A percentile compares a stretch with the other conserved stretches of the same genome.
These are phyloP conservation scores for Stephanodiscus minutulus DNA, from an alignment of 108 stramenopile genomes.

Conservation along the genomic window DNA sequence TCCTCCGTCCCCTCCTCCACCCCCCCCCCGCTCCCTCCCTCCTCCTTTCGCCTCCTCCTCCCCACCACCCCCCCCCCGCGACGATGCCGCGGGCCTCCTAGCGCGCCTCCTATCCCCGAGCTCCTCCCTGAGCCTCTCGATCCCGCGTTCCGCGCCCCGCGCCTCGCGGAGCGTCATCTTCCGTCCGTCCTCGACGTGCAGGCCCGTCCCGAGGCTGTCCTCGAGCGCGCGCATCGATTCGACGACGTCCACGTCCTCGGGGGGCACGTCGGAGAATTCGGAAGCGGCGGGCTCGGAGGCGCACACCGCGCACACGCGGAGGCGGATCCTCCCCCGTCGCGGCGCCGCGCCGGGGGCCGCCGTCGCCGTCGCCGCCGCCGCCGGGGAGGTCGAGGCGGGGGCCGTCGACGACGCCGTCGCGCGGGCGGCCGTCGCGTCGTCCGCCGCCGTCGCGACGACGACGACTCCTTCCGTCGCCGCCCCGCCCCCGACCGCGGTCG, in stretches of 20 bases:
- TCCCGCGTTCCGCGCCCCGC: conserved; percentile 61
- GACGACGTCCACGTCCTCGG: conserved; percentile 48
- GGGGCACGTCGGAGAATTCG: conserved; percentile 57
- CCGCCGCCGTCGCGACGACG: conserved; percentile 9
- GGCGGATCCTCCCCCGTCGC: conserved; percentile 1
- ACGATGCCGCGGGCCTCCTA: conserved; percentile 15
- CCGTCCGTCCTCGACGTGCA: conserved; percentile 31
- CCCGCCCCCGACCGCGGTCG: not conserved
- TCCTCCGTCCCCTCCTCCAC: too few species aligned
- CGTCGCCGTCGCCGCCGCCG: not conserved
- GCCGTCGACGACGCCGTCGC: too few species aligned
- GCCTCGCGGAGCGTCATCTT: conserved; percentile 67
- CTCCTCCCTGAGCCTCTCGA: conserved; percentile 41
- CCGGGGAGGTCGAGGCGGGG: too few species aligned
- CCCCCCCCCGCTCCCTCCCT: too few species aligned
- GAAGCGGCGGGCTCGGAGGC: conserved; percentile 75
- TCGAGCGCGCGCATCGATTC: conserved; percentile 34
- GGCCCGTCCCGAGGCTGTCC: conserved; percentile 35
- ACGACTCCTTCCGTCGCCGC: not conserved
- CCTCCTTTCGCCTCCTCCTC: conserved; percentile 23
- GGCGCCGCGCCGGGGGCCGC: not conserved
- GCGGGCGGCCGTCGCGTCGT: not conserved
- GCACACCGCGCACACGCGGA: conserved; percentile 75
- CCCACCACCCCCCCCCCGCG: conserved; percentile 4
- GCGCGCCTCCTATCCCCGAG: conserved; percentile 32